Conservation (phyloP, 345 rosid genomes). For the Eucalyptus melliodora region DNA sequence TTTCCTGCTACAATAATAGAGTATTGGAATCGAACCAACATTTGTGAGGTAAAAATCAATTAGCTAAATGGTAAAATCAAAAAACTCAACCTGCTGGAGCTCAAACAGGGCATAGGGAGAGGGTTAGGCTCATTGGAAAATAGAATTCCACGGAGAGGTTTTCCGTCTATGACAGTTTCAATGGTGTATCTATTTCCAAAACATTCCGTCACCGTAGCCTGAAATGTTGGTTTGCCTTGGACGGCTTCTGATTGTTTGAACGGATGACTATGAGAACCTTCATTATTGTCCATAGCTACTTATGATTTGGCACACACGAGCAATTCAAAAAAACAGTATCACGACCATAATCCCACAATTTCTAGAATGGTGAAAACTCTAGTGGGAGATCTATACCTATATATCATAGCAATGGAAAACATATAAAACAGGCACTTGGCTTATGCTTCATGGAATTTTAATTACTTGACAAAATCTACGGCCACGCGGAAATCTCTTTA, state of each 20-base stretch:
- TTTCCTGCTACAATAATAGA: constrained; percentile 17
- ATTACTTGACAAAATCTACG: background rate
- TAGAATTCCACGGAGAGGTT: constrained; percentile 69
- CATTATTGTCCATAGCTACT: background rate
- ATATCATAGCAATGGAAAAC: background rate
- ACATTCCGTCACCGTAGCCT: constrained; percentile 65
- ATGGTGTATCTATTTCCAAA: constrained; percentile 65
- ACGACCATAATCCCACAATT: background rate
- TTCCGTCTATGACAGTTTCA: constrained; percentile 80
- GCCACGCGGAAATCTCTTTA: background rate
- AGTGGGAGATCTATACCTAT: background rate
- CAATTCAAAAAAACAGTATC: background rate
- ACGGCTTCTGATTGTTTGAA: constrained; percentile 14
- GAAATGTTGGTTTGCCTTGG: constrained; percentile 67
- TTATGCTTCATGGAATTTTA: background rate
- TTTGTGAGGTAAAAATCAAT: background rate
- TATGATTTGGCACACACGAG: background rate
- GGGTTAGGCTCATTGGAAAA: constrained; percentile 51
- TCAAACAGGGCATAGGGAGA: constrained; percentile 5
- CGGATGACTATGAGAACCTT: constrained; percentile 18
- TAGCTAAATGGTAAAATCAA: background rate
- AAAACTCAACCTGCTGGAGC: constrained; percentile 24
- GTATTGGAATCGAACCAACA: background rate
- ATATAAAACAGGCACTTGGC: background rate
- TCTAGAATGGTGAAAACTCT: background rate